Evolutionary conservation across 768 basidiomycete species (phyloP), one percentile per base, ranked within the genome.

Genomic region (Termitomyces heimii): DNA sequence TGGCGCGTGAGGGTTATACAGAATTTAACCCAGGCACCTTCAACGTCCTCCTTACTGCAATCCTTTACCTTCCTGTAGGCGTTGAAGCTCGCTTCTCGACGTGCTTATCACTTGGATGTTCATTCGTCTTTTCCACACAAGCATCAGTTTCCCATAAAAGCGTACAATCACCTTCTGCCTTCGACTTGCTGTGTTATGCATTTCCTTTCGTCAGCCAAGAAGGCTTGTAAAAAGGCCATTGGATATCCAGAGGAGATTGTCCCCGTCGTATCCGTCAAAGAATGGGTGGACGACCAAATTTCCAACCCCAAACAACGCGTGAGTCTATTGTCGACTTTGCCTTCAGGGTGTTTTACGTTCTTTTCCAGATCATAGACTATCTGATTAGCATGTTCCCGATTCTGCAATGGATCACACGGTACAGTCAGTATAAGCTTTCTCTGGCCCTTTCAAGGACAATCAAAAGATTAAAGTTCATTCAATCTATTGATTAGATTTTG

Each of bases 321-420:
- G 62, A 54, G 82, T 56, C 45, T 29, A 34, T 48, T 32, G 32
- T 26, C n/a, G 28, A 44, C 60, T 39, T 39, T 34, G 43, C 53
- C 26, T 37, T 43, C 43, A 37, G 3, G 14, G 4, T 57, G 56
- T 24, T 56, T 57, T 39, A 31, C 24, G 32, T 42, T 57, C 26
- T 53, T 60, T 42, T 22, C 62, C n/a, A 94, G 90, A 65, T 78
- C 39, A 69, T 78, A 49, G 63, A 77, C 56, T 97, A 97, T 65
- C n/a, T 92, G 31, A 63, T 71, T 47, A 79, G 82, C 60, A 74
- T 97, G 14, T 96, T 97, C 71, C 94, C 94, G 0, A 89, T 97
- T 67, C 28, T 92, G 0, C 74, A 81, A 32, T 98, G 94, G 94
- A 86, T 91, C 39, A 78, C 83, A 3, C 80, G 92, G 66, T 98